Base-by-base conservation (phyloP, 257 asterid species). In the Rhazya stricta region DNA sequence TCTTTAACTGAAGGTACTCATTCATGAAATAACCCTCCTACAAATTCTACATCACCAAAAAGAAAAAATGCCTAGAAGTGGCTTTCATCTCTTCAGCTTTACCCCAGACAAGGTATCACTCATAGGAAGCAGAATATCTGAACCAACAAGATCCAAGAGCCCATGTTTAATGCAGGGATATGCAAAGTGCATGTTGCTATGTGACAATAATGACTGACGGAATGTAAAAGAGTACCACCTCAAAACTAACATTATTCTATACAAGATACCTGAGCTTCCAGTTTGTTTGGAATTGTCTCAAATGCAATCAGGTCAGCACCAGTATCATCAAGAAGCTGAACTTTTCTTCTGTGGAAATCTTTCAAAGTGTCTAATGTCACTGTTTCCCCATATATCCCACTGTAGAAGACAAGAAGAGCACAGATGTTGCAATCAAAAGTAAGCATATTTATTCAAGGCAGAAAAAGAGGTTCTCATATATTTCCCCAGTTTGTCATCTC, bases 221-320 rank as follows among this genome's bases (percentile, higher is more conserved):
- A 1, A 21, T 23, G 45, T 10, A n/a, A 2, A 42, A 42, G 30
- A 27, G 56, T 3, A 23, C 41, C 58, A 69, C 39, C 74, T 32
- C 13, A 30, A 27, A 16, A 69, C n/a, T 32, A 46, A 69, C 36
- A 21, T 66, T 65, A 36, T 27, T 32, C 16, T 41, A 6, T 8
- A 58, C 19, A 18, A 43, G 25, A 61, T 86, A 91, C 98, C 94
- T 79, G 53, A 60, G 98, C 96, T 85, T 93, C 97, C 12, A 89
- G 56, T 53, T 85, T 91, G 75, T 91, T 93, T 0, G 97, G 98
- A 78, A 89, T 93, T 7, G 98, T 93, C 89, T 93, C 98, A 36
- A 93, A 93, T 19, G 97, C 98, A 30, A 91, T 88, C 76, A 93
- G 68, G 45, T 93, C 96, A 18, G 98, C 91, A 12, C 93, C 96